Base-by-base conservation (phyloP, 768 basidiomycete species). In the Boletus subcaerulescens region DNA sequence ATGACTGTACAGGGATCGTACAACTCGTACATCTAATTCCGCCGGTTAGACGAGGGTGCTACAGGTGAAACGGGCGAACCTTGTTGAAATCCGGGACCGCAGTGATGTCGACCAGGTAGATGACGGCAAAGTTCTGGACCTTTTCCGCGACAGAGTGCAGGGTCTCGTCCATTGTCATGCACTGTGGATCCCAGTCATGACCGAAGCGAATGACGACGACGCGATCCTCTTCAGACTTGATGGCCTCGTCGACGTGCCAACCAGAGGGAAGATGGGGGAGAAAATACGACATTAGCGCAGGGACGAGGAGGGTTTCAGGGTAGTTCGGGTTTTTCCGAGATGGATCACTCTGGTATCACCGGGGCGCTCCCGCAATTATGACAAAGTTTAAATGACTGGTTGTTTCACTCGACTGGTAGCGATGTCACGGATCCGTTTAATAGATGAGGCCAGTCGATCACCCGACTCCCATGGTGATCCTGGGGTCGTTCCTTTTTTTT, bases 131-230 rank as follows among this genome's bases (percentile, higher is more conserved):
- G 75, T 99, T 98, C 77, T 98, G 94, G 5, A 98, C 93, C 71
- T 93, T 95, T 74, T 98, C 97, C 1, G 90, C 89, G 41, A 97
- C 89, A 2, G 83, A 78, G 71, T 93, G 90, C 11, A 98, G 83
- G 2, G 93, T 96, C 72, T 98, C 96, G 76, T 98, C 97, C 94
- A 98, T 97, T 17, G 87, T 89, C 97, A 98, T 98, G 75, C 96
- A 98, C 60, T 97, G 87, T 0, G 80, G 74, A 70, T 98, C 92
- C 86, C 87, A 89, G 71, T 95, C 94, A 67, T 93, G 91, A 0
- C 95, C 96, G 67, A 98, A 98, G 4, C 95, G 86, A 45, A 98
- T 86, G 50, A 93, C 90, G 24, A 98, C 96, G 33, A 97, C 83
- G 41, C 97, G 82, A 65, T 97, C 93, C 70, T 99, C 97, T 71